Evolutionary conservation across 129 eudicot genomes (phyloP).

Genomic region (Centella asiatica): DNA sequence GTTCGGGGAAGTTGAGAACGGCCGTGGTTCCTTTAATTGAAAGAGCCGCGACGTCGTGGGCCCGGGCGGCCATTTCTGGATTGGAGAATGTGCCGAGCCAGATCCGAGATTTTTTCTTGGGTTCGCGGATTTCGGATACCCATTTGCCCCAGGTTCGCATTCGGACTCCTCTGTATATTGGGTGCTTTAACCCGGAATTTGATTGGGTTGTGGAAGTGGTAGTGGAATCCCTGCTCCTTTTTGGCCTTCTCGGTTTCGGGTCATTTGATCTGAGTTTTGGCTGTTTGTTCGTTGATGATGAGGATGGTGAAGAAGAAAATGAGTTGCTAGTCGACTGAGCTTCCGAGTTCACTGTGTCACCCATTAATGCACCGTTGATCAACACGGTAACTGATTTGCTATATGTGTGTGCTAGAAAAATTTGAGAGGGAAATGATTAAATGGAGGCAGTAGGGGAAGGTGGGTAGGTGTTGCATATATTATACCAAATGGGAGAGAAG

Average conservation of each 20-base stretch:
- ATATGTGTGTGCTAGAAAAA: too few species aligned
- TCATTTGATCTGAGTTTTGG: background rate
- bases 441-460: too few species aligned
- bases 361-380: background rate
- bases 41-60: conserved; percentile 83
- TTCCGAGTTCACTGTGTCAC: conserved; percentile 17
- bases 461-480: too few species aligned
- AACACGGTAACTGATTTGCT: too few species aligned
- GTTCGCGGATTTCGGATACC: conserved; percentile 88
- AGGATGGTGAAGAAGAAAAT: conserved; percentile 6
- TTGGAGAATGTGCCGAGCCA: conserved; percentile 80
- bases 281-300: background rate
- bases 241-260: conserved; percentile 19
- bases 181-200: conserved; percentile 43
- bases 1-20: conserved; percentile 74
- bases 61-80: conserved; percentile 96
- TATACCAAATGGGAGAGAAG: background rate
- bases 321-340: conserved; percentile 21
- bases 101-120: conserved; percentile 80
- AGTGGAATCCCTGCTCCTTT: conserved; percentile 6
- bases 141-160: conserved; percentile 90
- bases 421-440: too few species aligned
- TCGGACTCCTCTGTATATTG: conserved; percentile 68
- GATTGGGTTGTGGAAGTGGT: background rate
- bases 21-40: conserved; percentile 60